Evolutionary conservation across 768 basidiomycete species (phyloP).

Genomic region (Cystobasidium onofrii): DNA sequence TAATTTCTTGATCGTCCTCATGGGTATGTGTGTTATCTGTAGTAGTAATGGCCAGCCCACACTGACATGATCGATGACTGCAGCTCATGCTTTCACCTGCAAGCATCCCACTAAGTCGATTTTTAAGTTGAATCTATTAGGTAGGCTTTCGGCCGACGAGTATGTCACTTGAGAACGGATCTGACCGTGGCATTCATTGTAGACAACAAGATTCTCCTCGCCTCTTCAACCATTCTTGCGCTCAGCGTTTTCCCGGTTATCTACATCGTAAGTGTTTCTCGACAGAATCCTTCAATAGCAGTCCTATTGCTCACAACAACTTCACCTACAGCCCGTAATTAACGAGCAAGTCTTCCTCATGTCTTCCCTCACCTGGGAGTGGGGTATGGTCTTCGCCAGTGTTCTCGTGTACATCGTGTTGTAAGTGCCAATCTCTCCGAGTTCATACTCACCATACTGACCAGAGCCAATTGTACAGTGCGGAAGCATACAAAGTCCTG

Average conservation of each 20-base stretch:
- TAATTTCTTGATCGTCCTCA: constrained; percentile 45
- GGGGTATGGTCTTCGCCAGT: constrained; percentile 36
- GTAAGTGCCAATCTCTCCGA: not conserved
- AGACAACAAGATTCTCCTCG: constrained; percentile 46
- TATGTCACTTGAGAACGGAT: not conserved
- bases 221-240: constrained; percentile 42
- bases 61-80: constrained; percentile 30
- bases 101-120: constrained; percentile 44
- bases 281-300: too few relatives aligned
- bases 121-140: constrained; percentile 44
- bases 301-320: not conserved
- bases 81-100: constrained; percentile 44
- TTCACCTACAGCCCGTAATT: constrained; percentile 37
- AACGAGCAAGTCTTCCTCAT: constrained; percentile 46
- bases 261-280: constrained; percentile 45
- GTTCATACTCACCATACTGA: too few relatives aligned
- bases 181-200: not conserved
- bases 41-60: not conserved
- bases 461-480: not conserved
- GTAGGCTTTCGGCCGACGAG: not conserved
- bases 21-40: constrained; percentile 23
- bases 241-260: constrained; percentile 46
- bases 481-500: constrained; percentile 8
- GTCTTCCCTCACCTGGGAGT: constrained; percentile 44
- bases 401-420: constrained; percentile 35